Evolutionary conservation across 2,329 filamentous ascomycete species (phyloP), one percentile per base, ranked within the genome.

Genomic region (Neofusicoccum parvum): DNA sequence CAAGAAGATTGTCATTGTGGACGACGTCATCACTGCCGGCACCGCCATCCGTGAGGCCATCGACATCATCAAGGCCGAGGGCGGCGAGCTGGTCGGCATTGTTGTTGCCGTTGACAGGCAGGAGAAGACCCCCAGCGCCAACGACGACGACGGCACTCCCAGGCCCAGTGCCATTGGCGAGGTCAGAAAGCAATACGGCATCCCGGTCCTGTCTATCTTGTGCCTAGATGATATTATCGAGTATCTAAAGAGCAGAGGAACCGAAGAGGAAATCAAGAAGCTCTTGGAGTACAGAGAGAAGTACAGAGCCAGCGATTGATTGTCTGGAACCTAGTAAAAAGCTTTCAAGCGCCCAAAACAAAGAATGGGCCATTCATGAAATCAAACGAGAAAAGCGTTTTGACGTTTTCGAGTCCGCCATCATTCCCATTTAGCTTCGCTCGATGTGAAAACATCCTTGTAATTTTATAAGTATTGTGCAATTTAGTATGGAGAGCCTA

Each of bases 11-110:
- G 84, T 99, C 39, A 91, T 99, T 71, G 90, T 99, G 46, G 95
- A 99, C 82, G 95, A 98, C 80, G 94, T 99, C 65, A 94, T 98
- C 73, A 97, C 94, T 0, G 94, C 93, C 0, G 95, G 95, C 34
- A 98, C 94, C 1, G 95, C 95, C 46, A 94, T 97, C 81, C 86
- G 93, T 66, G 94, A 98, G 78, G 92, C 94, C 14, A 93, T 98
- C 67, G 88, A 88, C 64, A 95, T 97, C 78, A 97, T 98, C 76
- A 86, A 88, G 72, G 87, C 87, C 72, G 90, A 96, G 76, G 95
- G 94, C 2, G 95, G 94, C 1, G 87, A 86, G 59, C 88, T 98
- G 23, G 91, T 90, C 3, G 94, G 93, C 36, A 94, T 98, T 65
- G 86, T 97, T 20, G 91, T 99, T 37, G 91, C 94, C 3, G 85